These are phyloP conservation scores for Heterobasidion occidentale DNA, from an alignment of 1,284 basidiomycete genomes.

Conservation along the genomic window DNA sequence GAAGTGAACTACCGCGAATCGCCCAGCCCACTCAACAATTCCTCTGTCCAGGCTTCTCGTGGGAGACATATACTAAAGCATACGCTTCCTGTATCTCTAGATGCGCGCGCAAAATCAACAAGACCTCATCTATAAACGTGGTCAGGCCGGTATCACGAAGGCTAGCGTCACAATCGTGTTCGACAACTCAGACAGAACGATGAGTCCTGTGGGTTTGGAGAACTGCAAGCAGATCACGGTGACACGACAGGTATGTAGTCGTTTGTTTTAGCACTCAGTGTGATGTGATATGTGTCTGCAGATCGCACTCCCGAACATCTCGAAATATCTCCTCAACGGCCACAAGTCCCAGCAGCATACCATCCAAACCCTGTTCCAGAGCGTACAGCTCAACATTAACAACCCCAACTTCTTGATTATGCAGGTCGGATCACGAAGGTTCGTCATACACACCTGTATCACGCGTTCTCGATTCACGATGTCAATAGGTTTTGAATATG, in stretches of 20 bases:
- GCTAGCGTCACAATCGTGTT: constrained; percentile 99
- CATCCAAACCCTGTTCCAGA: constrained; percentile 93
- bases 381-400: constrained; percentile 98
- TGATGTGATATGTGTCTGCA: constrained; percentile 20
- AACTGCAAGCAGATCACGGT: constrained; percentile 89
- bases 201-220: constrained; percentile 83
- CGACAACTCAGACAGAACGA: constrained; percentile 91
- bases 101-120: constrained; percentile 95
- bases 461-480: not conserved
- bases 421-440: constrained; percentile 97
- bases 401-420: constrained; percentile 99
- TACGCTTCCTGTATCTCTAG: constrained; percentile 28
- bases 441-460: constrained; percentile 1
- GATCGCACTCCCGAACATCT: constrained; percentile 89
- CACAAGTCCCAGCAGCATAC: constrained; percentile 88
- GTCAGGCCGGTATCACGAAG: constrained; percentile 95
- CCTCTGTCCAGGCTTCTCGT: not conserved
- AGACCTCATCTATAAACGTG: constrained; percentile 97
- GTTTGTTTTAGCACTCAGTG: not conserved
- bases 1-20: too few relatives aligned
- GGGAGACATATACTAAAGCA: not conserved
- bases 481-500: constrained; percentile 87
- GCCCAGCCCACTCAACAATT: too few relatives aligned
- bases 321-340: constrained; percentile 97
- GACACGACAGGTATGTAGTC: constrained; percentile 75